phyloP scores from a whole-genome alignment of 495 filamentous ascomycete genomes.

The Cercophora scortea region DNA sequence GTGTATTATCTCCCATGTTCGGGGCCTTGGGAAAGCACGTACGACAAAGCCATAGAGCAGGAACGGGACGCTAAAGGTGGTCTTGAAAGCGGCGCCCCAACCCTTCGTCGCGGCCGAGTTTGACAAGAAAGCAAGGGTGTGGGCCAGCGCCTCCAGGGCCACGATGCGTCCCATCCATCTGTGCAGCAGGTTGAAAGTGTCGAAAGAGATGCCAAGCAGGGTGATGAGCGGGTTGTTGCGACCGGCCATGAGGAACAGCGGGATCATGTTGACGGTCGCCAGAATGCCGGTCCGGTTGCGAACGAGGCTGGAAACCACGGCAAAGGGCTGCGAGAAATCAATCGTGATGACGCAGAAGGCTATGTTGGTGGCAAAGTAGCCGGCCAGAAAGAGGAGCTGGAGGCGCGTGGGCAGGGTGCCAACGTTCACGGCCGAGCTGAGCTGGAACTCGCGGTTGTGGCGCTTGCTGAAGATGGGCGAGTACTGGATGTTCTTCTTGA shows the following conservation, averaged over 20 bases:
- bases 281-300: constrained; percentile 73
- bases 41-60: constrained; percentile 49
- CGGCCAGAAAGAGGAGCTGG: constrained; percentile 64
- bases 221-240: constrained; percentile 54
- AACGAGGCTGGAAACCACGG: constrained; percentile 31
- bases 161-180: constrained; percentile 74
- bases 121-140: constrained; percentile 44
- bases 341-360: constrained; percentile 73
- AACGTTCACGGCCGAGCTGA: constrained; percentile 79
- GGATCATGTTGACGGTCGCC: constrained; percentile 70
- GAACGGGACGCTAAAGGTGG: constrained; percentile 27
- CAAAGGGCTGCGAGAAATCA: constrained; percentile 46
- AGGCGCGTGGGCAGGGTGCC: constrained; percentile 85
- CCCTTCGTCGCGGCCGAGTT: constrained; percentile 25
- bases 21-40: constrained; percentile 17
- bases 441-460: constrained; percentile 80
- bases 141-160: constrained; percentile 53
- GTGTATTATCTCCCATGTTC: too few species aligned
- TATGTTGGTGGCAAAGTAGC: constrained; percentile 70
- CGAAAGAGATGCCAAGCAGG: constrained; percentile 59
- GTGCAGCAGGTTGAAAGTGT: constrained; percentile 74
- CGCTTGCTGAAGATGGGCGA: constrained; percentile 74
- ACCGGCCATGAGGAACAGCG: constrained; percentile 49
- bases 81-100: constrained; percentile 35
- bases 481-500: constrained; percentile 79